phyloP scores from a whole-genome alignment of 345 rosid species.

The Arabis hirsuta region DNA sequence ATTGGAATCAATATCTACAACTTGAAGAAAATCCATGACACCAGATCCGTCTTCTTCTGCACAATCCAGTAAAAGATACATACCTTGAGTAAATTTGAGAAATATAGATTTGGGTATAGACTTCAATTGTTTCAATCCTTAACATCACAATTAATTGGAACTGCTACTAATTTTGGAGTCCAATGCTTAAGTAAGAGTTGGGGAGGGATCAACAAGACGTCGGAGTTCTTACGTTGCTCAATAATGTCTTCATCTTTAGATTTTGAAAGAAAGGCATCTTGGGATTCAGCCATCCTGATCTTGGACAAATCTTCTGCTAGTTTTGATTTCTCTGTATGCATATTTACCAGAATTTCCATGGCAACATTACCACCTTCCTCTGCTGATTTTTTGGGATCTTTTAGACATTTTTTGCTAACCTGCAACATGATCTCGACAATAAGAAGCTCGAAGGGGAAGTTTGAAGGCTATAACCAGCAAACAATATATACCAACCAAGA shows the following conservation, averaged over 20 bases:
- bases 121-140: conserved; percentile 14
- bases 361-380: conserved; percentile 44
- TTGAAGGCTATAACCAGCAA: conserved; percentile 12
- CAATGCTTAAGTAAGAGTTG: conserved; percentile 5
- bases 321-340: conserved; percentile 58
- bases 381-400: conserved; percentile 41
- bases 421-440: conserved; percentile 44
- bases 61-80: conserved; percentile 40
- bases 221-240: conserved; percentile 33
- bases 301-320: conserved; percentile 78
- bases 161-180: conserved; percentile 16
- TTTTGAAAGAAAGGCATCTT: conserved; percentile 42
- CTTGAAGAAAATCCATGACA: conserved; percentile 38
- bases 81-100: conserved; percentile 10
- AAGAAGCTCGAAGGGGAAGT: conserved; percentile 20
- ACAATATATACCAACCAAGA: conserved; percentile 21
- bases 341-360: conserved; percentile 45
- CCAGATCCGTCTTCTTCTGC: conserved; percentile 55
- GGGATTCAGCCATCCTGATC: conserved; percentile 67
- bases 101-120: conserved; percentile 6
- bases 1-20: conserved; percentile 78
- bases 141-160: background rate
- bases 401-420: conserved; percentile 50
- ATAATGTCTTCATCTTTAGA: conserved; percentile 41
- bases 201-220: conserved; percentile 10